These are phyloP conservation scores for Vaccinium macrocarpon DNA, from an alignment of 148 eudicot species.

Conservation along the genomic window DNA sequence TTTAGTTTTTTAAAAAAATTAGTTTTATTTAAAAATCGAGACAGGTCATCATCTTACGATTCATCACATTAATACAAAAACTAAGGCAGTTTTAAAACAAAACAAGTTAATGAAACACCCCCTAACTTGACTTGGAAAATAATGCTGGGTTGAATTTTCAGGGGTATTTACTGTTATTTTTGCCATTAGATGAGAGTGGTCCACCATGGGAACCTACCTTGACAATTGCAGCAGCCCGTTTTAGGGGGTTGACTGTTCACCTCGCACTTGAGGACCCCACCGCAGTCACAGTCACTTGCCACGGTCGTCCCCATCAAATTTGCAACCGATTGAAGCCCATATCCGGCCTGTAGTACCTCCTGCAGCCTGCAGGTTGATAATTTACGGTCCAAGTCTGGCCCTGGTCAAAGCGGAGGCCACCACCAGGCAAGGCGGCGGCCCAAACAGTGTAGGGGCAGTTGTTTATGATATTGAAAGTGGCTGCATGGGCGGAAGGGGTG, in stretches of 20 bases:
- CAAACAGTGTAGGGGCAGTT: neutral
- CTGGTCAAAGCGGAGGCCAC: neutral
- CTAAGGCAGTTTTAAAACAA: too few species aligned
- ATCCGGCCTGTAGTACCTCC: conserved; percentile 32
- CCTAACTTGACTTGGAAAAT: too few species aligned
- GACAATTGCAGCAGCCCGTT: neutral
- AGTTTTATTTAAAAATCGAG: too few species aligned
- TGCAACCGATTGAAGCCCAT: conserved; percentile 55
- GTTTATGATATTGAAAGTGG: neutral
- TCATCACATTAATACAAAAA: too few species aligned
- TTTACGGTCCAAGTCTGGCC: neutral
- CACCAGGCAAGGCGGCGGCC: neutral
- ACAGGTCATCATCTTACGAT: too few species aligned
- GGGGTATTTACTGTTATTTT: too few species aligned
- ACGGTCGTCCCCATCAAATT: conserved; percentile 24
- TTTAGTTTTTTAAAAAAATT: too few species aligned
- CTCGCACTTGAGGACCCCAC: conserved; percentile 38
- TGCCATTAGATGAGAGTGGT: too few species aligned
- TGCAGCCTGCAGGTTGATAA: neutral
- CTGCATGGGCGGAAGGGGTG: neutral
- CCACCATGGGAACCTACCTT: too few species aligned
- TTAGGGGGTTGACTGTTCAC: conserved; percentile 35
- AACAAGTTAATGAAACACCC: too few species aligned
- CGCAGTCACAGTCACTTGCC: conserved; percentile 54
- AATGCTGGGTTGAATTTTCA: too few species aligned